A percentile compares a stretch with the other conserved stretches of the same genome.
These are phyloP conservation scores for Podospora pseudoanserina DNA, from an alignment of 495 filamentous ascomycete species.

Conservation along the genomic window DNA sequence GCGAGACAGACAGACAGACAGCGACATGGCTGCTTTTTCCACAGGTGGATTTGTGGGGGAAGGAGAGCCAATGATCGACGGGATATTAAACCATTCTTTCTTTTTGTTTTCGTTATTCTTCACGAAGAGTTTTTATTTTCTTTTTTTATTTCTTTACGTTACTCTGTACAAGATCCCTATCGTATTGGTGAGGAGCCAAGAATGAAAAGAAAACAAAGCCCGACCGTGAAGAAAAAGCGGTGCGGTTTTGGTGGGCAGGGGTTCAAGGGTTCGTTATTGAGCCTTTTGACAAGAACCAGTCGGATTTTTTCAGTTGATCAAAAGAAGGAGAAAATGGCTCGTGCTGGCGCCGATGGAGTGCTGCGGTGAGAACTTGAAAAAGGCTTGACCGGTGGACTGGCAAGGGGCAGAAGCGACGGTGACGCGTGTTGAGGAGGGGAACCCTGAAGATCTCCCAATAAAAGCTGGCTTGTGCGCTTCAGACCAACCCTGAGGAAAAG, in stretches of 20 bases:
- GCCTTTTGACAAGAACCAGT: background rate
- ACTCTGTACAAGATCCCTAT: background rate
- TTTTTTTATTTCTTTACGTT: background rate
- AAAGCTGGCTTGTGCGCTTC: background rate
- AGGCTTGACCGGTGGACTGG: background rate
- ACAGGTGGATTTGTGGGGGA: background rate
- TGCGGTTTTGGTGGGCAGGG: background rate
- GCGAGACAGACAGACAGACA: background rate
- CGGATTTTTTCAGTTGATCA: background rate
- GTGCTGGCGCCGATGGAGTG: background rate
- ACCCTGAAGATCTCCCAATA: constrained; percentile 9
- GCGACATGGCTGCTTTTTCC: background rate
- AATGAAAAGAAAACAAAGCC: background rate
- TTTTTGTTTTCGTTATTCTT: background rate
- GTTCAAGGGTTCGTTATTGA: background rate
- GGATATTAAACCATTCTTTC: background rate
- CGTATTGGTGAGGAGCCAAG: background rate
- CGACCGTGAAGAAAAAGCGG: background rate
- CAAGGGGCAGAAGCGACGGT: background rate
- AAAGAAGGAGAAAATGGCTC: constrained; percentile 1
- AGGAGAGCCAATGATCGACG: background rate
- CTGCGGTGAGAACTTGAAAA: constrained; percentile 1
- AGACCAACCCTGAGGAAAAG: background rate
- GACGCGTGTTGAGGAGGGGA: constrained; percentile 8
- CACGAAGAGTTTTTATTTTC: background rate